A percentile compares a stretch with the other conserved stretches of the same genome.
Conservation (phyloP, 305 asterid genomes). For the Fraxinus angustifolia region DNA sequence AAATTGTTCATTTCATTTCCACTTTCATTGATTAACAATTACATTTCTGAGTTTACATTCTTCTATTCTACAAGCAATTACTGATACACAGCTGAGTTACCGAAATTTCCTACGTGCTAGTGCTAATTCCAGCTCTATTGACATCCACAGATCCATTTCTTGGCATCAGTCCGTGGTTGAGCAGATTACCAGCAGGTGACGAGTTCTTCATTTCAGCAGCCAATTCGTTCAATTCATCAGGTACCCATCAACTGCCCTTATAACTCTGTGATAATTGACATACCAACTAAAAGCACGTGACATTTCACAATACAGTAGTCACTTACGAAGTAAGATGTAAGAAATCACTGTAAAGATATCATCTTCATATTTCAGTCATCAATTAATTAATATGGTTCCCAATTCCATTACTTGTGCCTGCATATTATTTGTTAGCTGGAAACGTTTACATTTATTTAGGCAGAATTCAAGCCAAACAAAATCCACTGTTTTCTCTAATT, state of each 20-base stretch:
- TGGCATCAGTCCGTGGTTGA: too few relatives aligned
- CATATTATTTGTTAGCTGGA: neutral
- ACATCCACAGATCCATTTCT: too few relatives aligned
- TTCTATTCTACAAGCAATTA: too few relatives aligned
- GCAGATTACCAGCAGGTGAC: too few relatives aligned
- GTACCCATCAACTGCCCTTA: neutral
- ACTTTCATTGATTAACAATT: too few relatives aligned
- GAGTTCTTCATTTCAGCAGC: too few relatives aligned
- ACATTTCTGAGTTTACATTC: too few relatives aligned
- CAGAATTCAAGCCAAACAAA: neutral
- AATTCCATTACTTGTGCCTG: neutral
- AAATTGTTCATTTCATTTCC: too few relatives aligned
- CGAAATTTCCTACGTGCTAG: too few relatives aligned
- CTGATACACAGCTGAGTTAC: too few relatives aligned
- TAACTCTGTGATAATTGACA: neutral
- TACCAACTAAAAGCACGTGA: neutral
- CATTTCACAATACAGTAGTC: neutral
- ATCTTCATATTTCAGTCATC: neutral
- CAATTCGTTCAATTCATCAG: too few relatives aligned
- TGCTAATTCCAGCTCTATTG: too few relatives aligned
- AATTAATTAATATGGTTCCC: neutral
- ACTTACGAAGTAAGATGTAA: neutral
- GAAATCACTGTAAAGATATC: neutral
- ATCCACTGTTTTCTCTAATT: neutral
- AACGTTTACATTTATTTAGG: neutral